Percentiles rank a stretch among this genome's conserved stretches.
These are phyloP conservation scores for Teunomyces stri DNA, from an alignment of 805 yeast genomes.

Conservation along the genomic window DNA sequence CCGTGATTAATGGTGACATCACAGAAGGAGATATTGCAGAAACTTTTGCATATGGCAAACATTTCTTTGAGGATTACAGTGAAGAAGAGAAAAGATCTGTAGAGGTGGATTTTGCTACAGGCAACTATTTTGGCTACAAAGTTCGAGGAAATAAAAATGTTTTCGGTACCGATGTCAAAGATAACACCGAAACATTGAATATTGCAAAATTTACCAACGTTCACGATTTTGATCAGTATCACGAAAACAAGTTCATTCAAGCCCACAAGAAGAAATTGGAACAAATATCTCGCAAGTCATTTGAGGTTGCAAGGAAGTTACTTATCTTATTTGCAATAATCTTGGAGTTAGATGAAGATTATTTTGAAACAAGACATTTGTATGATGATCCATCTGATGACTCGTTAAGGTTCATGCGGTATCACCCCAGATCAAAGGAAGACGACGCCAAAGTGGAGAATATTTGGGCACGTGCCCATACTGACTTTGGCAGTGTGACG, in stretches of 20 bases:
- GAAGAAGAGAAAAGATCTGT: constrained; percentile 25
- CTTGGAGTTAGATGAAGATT: constrained; percentile 31
- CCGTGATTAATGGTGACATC: constrained; percentile 24
- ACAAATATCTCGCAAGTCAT: constrained; percentile 19
- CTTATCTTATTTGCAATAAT: constrained; percentile 31
- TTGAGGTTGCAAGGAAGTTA: constrained; percentile 22
- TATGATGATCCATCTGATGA: constrained; percentile 35
- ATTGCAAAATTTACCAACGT: constrained; percentile 31
- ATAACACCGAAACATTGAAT: constrained; percentile 30
- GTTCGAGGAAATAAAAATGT: constrained; percentile 29
- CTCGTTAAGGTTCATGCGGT: constrained; percentile 32
- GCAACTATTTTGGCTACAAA: constrained; percentile 34
- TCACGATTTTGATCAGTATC: constrained; percentile 16
- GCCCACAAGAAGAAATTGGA: constrained; percentile 20
- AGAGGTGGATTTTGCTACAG: constrained; percentile 24
- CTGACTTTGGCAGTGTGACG: constrained; percentile 37
- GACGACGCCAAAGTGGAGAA: constrained; percentile 30
- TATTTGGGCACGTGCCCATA: constrained; percentile 35
- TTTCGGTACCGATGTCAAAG: constrained; percentile 26
- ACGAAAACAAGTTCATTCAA: constrained; percentile 21
- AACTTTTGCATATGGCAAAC: constrained; percentile 26
- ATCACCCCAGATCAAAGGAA: constrained; percentile 25
- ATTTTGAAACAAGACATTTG: constrained; percentile 28
- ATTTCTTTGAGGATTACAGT: constrained; percentile 23
- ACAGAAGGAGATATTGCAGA: constrained; percentile 23